Base-by-base conservation (phyloP, 2,329 filamentous ascomycete genomes). In the Xylaria sp. region DNA sequence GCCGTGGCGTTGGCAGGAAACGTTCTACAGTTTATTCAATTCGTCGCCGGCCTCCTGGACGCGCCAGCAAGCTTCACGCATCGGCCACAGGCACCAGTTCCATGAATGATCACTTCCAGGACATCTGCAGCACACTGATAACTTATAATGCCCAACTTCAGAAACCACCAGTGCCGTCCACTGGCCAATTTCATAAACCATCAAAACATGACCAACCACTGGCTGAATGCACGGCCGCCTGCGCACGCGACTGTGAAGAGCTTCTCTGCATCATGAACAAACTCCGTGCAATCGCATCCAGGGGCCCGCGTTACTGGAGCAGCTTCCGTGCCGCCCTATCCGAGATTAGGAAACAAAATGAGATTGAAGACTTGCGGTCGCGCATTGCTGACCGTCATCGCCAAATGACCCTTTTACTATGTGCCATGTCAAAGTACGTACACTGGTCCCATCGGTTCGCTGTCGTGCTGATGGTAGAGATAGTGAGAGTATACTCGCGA, bases 1-100 rank as follows among this genome's bases (percentile, higher is more conserved):
- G 45, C 46, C 9, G 55, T 58, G 33, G 55, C 43, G 11, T 35
- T 51, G n/a, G 55, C 45, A 42, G 55, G 55, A 43, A 50, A 58
- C 35, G n/a, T 58, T 35, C 37, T 58, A 5, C 55, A 58, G 35
- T 58, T 50, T 40, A 51, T 58, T 43, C 46, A 47, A 33, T 58
- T 58, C 28, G 55, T 58, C 37, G 55, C 21, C n/a, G 35, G 46
- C 21, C 45, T 58, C 25, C 46, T 57, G 12, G 37, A 43, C 46
- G 21, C 3, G 50, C 45, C 33, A 33, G 46, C 14, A 58, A 51
- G 45, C 46, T 58, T 9, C 46, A 50, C 14, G 55, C 45, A 38
- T 58, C 55, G 19, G 55, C 55, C 45, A 58, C 55, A 15, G 17
- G 45, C 37, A 51, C 45, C 45, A 51, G 55, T 49, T 50, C 5